Evolutionary conservation across 345 rosid genomes (phyloP).

Genomic region (Geranium rotundifolium): DNA sequence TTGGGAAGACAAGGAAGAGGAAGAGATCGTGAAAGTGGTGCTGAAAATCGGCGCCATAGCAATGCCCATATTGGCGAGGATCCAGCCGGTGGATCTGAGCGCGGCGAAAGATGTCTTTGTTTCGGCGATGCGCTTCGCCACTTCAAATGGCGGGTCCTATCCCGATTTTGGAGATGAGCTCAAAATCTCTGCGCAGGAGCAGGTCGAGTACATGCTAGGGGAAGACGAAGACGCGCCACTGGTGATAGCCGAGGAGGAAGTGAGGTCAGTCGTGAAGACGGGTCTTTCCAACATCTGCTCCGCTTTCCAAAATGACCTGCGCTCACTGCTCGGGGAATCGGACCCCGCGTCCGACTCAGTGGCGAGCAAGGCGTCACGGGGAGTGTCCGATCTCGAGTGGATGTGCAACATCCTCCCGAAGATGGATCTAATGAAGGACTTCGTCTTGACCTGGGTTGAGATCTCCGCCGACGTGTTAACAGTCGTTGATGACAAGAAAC

Average conservation of each 20-base stretch:
- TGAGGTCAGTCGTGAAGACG: constrained; percentile 40
- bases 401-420: constrained; percentile 60
- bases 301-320: constrained; percentile 36
- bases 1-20: constrained; percentile 42
- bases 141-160: constrained; percentile 37
- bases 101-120: constrained; percentile 54
- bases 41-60: constrained; percentile 25
- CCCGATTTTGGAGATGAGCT: constrained; percentile 59
- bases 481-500: constrained; percentile 44
- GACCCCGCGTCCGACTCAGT: too few species aligned
- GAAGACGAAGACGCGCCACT: constrained; percentile 48
- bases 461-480: constrained; percentile 38
- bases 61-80: constrained; percentile 46
- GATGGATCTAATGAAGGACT: constrained; percentile 75
- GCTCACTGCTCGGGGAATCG: constrained; percentile 33
- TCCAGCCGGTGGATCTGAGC: constrained; percentile 34
- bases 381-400: constrained; percentile 65
- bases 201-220: constrained; percentile 79
- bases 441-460: constrained; percentile 57
- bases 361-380: constrained; percentile 29
- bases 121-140: constrained; percentile 72
- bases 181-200: constrained; percentile 77
- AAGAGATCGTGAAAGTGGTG: constrained; percentile 26
- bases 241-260: constrained; percentile 53
- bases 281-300: constrained; percentile 49